These are phyloP conservation scores for Saccharomyces hybrid DNA, from an alignment of 1,139 yeast species.

Conservation along the genomic window DNA sequence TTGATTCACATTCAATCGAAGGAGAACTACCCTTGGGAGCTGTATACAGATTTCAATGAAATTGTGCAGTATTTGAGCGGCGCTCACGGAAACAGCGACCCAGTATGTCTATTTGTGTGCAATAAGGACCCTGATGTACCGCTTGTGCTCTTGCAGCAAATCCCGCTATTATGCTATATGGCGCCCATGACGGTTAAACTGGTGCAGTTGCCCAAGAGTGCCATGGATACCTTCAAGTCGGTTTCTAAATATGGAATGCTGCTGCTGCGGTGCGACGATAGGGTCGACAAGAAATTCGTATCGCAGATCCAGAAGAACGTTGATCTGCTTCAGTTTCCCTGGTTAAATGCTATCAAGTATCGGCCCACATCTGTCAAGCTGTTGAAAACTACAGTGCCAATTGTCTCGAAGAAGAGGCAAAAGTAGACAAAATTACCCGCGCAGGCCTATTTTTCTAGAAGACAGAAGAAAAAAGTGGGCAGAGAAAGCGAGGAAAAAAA, in stretches of 20 bases:
- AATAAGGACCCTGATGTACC: conserved; percentile 23
- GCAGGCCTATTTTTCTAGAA: conserved; percentile 1
- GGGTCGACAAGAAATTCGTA: conserved; percentile 17
- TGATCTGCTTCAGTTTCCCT: conserved; percentile 16
- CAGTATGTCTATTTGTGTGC: conserved; percentile 23
- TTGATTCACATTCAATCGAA: conserved; percentile 8
- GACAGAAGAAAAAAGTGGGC: conserved; percentile 4
- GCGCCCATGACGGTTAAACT: conserved; percentile 16
- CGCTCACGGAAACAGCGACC: conserved; percentile 2
- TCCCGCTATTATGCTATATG: conserved; percentile 23
- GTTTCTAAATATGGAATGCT: conserved; percentile 19
- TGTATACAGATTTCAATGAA: conserved; percentile 18
- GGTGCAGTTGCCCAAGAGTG: conserved; percentile 25
- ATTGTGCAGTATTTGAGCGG: conserved; percentile 15
- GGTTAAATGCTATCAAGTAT: conserved; percentile 19
- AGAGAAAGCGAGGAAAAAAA: neutral
- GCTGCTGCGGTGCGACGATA: conserved; percentile 16
- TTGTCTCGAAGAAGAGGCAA: conserved; percentile 2
- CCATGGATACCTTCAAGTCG: conserved; percentile 7
- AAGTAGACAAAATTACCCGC: neutral
- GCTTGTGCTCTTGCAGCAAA: conserved; percentile 22
- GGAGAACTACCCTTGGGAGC: conserved; percentile 17
- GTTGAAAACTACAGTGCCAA: conserved; percentile 14
- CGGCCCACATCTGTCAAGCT: conserved; percentile 7
- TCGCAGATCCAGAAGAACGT: conserved; percentile 16